A percentile compares a stretch with the other conserved stretches of the same genome.
Conservation (phyloP, 257 asterid species). For the Solanum gracilifrons region DNA sequence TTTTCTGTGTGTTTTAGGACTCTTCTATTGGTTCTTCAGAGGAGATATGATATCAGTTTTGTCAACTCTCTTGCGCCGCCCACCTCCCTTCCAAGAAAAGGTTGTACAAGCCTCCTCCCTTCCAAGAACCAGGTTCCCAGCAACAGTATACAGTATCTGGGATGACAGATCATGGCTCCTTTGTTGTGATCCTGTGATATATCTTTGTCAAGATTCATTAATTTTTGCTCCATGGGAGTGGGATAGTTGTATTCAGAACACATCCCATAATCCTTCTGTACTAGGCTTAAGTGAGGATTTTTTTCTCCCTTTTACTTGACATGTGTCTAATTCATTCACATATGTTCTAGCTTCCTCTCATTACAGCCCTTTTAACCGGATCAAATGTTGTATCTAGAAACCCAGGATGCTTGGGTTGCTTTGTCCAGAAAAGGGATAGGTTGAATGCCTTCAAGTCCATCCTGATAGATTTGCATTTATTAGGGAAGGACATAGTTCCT, state of each 20-base stretch:
- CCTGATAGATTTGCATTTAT: neutral
- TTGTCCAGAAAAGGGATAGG: neutral
- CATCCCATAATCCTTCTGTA: neutral
- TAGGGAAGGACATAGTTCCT: neutral
- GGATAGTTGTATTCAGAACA: neutral
- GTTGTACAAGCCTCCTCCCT: neutral
- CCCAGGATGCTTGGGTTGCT: neutral
- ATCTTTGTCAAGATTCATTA: neutral
- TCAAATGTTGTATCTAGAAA: neutral
- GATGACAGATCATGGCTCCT: neutral
- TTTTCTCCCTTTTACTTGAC: neutral
- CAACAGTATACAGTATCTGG: neutral
- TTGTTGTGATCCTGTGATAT: neutral
- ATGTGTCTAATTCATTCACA: neutral
- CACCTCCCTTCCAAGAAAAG: neutral
- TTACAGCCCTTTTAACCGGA: neutral
- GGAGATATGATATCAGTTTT: neutral
- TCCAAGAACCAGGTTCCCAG: neutral
- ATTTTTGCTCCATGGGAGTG: neutral
- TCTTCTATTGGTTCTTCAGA: neutral
- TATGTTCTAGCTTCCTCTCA: neutral
- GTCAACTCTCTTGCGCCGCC: neutral
- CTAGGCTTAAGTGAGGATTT: neutral
- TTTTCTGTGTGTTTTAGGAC: neutral
- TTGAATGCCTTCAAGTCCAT: neutral